phyloP scores from a whole-genome alignment of 768 basidiomycete genomes.

The Cubamyces sp. region DNA sequence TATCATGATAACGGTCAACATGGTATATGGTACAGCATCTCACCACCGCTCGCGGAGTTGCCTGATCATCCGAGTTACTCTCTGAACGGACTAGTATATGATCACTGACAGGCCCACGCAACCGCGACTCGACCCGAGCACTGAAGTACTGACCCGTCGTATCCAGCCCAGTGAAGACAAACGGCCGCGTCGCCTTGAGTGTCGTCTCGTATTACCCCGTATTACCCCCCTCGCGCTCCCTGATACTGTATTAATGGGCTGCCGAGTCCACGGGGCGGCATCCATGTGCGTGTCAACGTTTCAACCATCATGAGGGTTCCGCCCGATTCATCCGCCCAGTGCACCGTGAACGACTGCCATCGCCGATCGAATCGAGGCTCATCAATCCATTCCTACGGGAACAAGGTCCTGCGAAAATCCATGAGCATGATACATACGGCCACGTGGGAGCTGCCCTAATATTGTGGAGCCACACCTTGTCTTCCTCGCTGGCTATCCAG shows the following conservation, averaged over 20 bases:
- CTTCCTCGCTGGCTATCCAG: slow-evolving; percentile 15
- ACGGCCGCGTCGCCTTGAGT: not conserved
- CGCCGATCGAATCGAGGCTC: too few species aligned
- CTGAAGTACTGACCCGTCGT: too few species aligned
- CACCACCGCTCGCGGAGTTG: too few species aligned
- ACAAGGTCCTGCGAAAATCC: not conserved
- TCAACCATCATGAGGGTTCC: not conserved
- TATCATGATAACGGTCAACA: too few species aligned
- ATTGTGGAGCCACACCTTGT: slow-evolving; percentile 1
- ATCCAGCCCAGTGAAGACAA: not conserved
- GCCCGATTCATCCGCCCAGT: not conserved
- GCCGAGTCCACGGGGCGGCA: not conserved
- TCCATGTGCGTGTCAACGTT: not conserved
- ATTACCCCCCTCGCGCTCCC: not conserved
- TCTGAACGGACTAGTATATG: too few species aligned
- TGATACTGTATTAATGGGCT: not conserved
- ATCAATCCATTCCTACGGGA: not conserved
- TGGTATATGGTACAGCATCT: too few species aligned
- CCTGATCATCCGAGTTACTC: too few species aligned
- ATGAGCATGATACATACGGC: not conserved
- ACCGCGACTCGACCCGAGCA: too few species aligned
- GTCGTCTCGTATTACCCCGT: not conserved
- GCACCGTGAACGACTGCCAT: slow-evolving; percentile 1
- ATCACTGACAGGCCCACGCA: too few species aligned
- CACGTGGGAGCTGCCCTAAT: not conserved